Percentiles rank a stretch among this genome's conserved stretches.
Conservation (phyloP, 129 eudicot genomes). For the Lactuca saligna region DNA sequence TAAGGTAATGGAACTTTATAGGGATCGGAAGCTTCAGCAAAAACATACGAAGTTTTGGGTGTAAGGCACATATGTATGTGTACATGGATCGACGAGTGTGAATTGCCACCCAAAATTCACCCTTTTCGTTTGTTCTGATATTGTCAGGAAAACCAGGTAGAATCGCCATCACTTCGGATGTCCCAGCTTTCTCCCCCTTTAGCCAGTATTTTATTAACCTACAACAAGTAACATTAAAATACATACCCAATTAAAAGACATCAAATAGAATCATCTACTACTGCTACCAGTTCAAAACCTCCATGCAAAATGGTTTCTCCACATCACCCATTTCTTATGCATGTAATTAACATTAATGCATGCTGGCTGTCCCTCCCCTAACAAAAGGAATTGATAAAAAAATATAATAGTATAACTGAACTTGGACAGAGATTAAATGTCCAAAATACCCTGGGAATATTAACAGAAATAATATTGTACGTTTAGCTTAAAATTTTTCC, state of each 20-base stretch:
- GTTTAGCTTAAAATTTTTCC: no score
- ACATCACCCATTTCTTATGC: no score
- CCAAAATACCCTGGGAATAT: no score
- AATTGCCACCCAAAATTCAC: conserved; percentile 93
- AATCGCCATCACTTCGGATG: conserved; percentile 63
- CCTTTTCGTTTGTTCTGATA: conserved; percentile 68
- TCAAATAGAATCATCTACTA: background rate
- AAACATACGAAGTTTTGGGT: conserved; percentile 53
- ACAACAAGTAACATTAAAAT: conserved; percentile 1
- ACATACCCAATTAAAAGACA: background rate
- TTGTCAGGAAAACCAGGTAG: conserved; percentile 92
- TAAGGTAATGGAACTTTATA: conserved; percentile 57
- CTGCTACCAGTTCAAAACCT: no score
- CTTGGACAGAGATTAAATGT: no score
- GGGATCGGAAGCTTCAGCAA: conserved; percentile 73
- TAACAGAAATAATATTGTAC: no score
- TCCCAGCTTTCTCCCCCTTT: conserved; percentile 81
- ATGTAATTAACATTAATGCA: no score
- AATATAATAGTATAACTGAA: no score
- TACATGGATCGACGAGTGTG: conserved; percentile 63
- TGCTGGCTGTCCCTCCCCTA: no score
- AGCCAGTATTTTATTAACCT: conserved; percentile 65
- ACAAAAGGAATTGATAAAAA: no score
- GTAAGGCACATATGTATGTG: conserved; percentile 39
- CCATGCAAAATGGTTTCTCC: no score